Evolutionary conservation across 257 asterid genomes (phyloP), one percentile per base, ranked within the genome.

Genomic region (Solanum medicagineum): DNA sequence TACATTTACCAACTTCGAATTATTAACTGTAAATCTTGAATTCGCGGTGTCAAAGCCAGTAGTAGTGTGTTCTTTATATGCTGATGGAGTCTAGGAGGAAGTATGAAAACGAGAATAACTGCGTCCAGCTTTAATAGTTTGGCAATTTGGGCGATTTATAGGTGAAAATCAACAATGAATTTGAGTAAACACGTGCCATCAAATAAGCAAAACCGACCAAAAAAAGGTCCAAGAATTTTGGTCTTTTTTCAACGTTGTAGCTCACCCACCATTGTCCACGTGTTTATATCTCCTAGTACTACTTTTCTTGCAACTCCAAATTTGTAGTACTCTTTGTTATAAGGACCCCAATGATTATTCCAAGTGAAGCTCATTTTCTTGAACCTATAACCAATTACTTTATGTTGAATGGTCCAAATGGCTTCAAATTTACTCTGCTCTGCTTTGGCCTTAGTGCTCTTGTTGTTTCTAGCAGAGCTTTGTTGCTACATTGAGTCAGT

Each of bases 251-350:
- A 95, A 93, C 93, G 17, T 87, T 90, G 89, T 89, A 88, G 97
- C 89, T 93, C 95, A 93, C 86, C 99, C 88, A 93, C 98, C 92
- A 15, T 8, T 42, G 85, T n/a, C 91, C 90, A 92, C 93, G 94
- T 92, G 95, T 92, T 87, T 42, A 60, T 63, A 42, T 88, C 84
- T 12, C 83, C 86, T 73, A 66, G 77, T 55, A 16, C n/a, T 55
- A 16, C n/a, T 55, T 85, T 86, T 44, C 79, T 82, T 63, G 86
- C 87, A 6, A 75, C 86, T 65, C 86, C 80, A 79, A 74, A 51
- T 62, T 29, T 42, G 24, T 6, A 12, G 10, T 24, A 14, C 29
- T 89, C 49, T 65, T 65, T 80, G 85, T 86, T 59, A 75, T n/a
- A 75, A 88, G 74, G 85, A 85, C 77, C 87, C 87, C 87, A 74